Conservation (phyloP, 371 early-diverging fungal species). For the Chytridium lagenaria region DNA sequence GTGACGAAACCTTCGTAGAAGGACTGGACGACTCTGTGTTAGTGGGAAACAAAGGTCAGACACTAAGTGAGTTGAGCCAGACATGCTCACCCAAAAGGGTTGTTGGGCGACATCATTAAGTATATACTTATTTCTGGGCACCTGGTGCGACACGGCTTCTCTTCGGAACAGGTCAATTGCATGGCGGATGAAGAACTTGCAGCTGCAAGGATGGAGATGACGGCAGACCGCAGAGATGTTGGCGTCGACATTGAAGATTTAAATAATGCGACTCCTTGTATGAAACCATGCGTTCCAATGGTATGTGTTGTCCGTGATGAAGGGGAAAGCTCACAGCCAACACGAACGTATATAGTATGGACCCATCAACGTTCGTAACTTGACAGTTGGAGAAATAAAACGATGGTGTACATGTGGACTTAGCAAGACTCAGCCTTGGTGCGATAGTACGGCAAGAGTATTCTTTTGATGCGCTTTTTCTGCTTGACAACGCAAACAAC, state of each 20-base stretch:
- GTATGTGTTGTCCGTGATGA: slow-evolving; percentile 17
- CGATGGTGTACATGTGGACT: slow-evolving; percentile 51
- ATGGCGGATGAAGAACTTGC: too few relatives aligned
- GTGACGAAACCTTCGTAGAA: not conserved
- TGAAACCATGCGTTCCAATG: slow-evolving; percentile 47
- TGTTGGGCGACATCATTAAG: not conserved
- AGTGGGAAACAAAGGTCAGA: not conserved
- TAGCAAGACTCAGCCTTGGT: slow-evolving; percentile 51
- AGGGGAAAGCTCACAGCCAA: not conserved
- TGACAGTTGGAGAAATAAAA: slow-evolving; percentile 34
- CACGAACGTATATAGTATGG: slow-evolving; percentile 32
- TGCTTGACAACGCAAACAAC: too few relatives aligned
- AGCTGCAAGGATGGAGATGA: slow-evolving; percentile 2
- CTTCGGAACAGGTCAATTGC: too few relatives aligned
- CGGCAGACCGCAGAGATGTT: not conserved
- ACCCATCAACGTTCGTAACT: slow-evolving; percentile 38
- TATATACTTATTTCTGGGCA: not conserved
- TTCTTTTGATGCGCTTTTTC: not conserved
- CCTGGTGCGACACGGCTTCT: too few relatives aligned
- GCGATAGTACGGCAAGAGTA: slow-evolving; percentile 46
- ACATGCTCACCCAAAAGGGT: not conserved
- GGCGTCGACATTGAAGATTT: slow-evolving; percentile 28
- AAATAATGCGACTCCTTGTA: slow-evolving; percentile 10
- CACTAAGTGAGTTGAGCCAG: not conserved
- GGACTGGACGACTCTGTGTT: not conserved